Evolutionary conservation across 169 alveolate species (phyloP), one percentile per base, ranked within the genome.

Genomic region (Plasmodium gonderi): DNA sequence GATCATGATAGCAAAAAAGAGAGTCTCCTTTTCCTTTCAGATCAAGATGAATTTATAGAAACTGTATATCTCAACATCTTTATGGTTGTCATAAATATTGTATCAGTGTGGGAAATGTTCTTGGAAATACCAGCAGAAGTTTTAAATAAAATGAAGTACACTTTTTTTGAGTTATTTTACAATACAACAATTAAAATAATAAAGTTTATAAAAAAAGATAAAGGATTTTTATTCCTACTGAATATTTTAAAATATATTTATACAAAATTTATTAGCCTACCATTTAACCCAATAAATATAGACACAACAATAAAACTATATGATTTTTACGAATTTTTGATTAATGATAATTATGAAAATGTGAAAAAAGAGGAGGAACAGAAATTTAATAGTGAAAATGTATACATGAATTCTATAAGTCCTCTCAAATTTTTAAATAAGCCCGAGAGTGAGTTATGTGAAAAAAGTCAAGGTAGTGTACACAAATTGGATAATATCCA

Each of bases 121-220:
- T 72, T 90, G 38, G 94, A 90, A 90, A 78, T 90, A 20, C 94
- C 94, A 31, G 29, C 38, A 42, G 77, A 90, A 40, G 81, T 90
- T 33, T 72, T 90, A 29, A 90, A 76, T 44, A 90, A 76, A 78
- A 90, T 90, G 94, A 90, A 79, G 80, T 90, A 90, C 23, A 90
- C 91, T 14, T 90, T 90, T 90, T 90, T 90, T 69, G 94, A 90
- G 74, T 72, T 90, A 67, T 79, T 78, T 65, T 90, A 90, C 74
- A 90, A 90, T 69, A 90, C 90, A 12, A 90, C 91, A 17, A 90
- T 90, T 77, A 90, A 90, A 78, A 64, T 90, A 36, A 44, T 90
- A 60, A 64, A 79, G 42, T 90, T 90, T 77, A 68, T 90, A 44
- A 90, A 68, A 78, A 78, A 77, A 49, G 65, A 54, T 49, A 79